These are phyloP conservation scores for Dinochytrium kinnereticum DNA, from an alignment of 371 early-diverging fungal species.

Conservation along the genomic window DNA sequence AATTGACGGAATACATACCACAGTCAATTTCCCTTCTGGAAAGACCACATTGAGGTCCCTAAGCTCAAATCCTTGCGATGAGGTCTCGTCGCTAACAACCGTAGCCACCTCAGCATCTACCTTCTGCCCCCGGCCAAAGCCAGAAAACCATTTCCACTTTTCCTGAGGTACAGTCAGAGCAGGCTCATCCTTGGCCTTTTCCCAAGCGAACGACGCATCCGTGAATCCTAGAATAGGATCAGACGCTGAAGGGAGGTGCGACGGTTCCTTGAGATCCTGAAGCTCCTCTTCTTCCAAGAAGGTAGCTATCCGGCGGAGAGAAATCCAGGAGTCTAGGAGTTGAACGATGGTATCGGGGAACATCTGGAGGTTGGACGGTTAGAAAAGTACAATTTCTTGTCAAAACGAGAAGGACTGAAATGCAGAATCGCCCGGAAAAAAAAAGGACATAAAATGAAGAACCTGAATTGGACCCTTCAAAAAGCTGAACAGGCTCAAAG, in stretches of 20 bases:
- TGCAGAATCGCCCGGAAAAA: not conserved
- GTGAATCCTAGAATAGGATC: not conserved
- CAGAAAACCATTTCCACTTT: not conserved
- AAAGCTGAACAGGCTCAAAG: constrained; percentile 24
- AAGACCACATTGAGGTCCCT: constrained; percentile 49
- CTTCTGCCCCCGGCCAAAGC: not conserved
- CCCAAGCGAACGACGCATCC: not conserved
- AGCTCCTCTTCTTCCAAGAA: constrained; percentile 32
- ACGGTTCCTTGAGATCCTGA: not conserved
- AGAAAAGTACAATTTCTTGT: not conserved
- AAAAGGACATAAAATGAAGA: not conserved
- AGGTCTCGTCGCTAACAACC: not conserved
- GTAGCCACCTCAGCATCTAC: not conserved
- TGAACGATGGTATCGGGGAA: constrained; percentile 29
- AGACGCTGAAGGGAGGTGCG: not conserved
- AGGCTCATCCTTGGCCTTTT: not conserved
- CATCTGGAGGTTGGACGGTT: constrained; percentile 1
- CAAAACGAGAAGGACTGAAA: not conserved
- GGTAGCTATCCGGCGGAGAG: constrained; percentile 25
- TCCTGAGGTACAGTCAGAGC: constrained; percentile 42
- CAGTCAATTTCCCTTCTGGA: constrained; percentile 63
- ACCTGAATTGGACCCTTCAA: constrained; percentile 19
- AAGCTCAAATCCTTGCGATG: constrained; percentile 40
- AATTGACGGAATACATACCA: constrained; percentile 64
- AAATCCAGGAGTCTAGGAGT: constrained; percentile 31